phyloP scores from a whole-genome alignment of 805 yeast species.

The Clavispora santaluciae region DNA sequence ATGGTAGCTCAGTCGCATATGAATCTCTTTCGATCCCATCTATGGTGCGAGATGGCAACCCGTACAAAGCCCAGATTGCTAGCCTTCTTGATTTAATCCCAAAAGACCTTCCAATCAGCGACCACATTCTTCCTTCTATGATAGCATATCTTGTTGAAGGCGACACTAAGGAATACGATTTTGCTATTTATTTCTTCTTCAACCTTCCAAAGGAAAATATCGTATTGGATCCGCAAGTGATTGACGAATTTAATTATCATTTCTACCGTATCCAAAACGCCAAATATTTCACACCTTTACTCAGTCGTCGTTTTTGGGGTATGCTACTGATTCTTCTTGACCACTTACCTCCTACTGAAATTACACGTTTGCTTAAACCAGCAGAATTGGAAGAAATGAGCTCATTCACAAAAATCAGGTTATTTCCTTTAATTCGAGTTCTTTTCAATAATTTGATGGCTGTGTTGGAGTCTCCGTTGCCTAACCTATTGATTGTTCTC shows the following conservation, averaged over 20 bases:
- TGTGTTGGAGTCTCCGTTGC: conserved; percentile 44
- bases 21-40: not conserved
- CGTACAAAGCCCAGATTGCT: not conserved
- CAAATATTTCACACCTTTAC: conserved; percentile 36
- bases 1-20: conserved; percentile 8
- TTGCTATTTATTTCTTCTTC: conserved; percentile 38
- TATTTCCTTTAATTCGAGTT: conserved; percentile 34
- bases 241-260: conserved; percentile 55
- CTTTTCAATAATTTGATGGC: conserved; percentile 52
- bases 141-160: conserved; percentile 57
- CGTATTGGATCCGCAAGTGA: conserved; percentile 16
- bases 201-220: not conserved
- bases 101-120: not conserved
- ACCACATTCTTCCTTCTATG: conserved; percentile 5
- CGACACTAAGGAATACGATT: conserved; percentile 35
- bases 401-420: conserved; percentile 25
- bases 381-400: conserved; percentile 31
- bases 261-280: conserved; percentile 52
- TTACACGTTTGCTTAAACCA: conserved; percentile 21
- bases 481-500: conserved; percentile 51
- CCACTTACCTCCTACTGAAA: conserved; percentile 9
- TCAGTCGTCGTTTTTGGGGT: conserved; percentile 47
- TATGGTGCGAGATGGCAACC: not conserved
- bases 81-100: not conserved
- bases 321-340: conserved; percentile 32